A percentile compares a stretch with the other conserved stretches of the same genome.
Evolutionary conservation across 2,329 filamentous ascomycete genomes (phyloP).

Genomic region (Onygenales sp.): DNA sequence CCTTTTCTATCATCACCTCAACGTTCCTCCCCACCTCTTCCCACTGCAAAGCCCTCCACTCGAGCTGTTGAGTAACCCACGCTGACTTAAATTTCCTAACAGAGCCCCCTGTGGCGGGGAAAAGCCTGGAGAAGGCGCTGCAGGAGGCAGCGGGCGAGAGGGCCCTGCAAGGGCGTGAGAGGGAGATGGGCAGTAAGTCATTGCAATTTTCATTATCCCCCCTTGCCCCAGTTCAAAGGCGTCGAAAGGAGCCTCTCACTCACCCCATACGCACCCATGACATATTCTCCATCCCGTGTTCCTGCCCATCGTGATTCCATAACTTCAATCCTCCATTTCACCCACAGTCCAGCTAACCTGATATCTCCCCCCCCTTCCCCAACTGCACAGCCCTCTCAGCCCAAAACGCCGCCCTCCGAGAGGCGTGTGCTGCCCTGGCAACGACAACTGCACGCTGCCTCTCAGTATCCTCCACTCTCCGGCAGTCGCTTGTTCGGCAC

Average conservation of each 20-base stretch:
- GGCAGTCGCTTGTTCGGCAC: background rate
- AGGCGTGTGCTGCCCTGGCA: background rate
- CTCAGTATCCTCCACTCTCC: background rate
- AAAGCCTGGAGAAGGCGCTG: slow-evolving; percentile 13
- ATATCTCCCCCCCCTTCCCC: background rate
- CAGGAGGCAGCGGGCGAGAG: background rate
- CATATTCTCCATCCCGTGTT: too few relatives aligned
- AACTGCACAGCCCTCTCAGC: background rate
- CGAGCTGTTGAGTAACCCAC: background rate
- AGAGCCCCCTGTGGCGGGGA: slow-evolving; percentile 15
- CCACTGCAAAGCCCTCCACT: background rate
- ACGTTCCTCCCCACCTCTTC: background rate
- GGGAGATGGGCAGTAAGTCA: background rate
- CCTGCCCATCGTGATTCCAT: too few relatives aligned
- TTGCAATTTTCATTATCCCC: too few relatives aligned
- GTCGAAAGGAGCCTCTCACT: too few relatives aligned
- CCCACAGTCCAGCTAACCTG: background rate
- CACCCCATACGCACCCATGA: too few relatives aligned
- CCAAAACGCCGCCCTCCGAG: background rate
- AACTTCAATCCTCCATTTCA: too few relatives aligned
- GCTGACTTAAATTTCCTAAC: slow-evolving; percentile 5
- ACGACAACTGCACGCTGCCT: background rate
- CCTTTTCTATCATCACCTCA: background rate
- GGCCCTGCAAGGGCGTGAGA: background rate
- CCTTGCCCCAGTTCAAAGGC: too few relatives aligned